phyloP scores from a whole-genome alignment of 108 stramenopile species.

The Pseudonitzschia multiseries region DNA sequence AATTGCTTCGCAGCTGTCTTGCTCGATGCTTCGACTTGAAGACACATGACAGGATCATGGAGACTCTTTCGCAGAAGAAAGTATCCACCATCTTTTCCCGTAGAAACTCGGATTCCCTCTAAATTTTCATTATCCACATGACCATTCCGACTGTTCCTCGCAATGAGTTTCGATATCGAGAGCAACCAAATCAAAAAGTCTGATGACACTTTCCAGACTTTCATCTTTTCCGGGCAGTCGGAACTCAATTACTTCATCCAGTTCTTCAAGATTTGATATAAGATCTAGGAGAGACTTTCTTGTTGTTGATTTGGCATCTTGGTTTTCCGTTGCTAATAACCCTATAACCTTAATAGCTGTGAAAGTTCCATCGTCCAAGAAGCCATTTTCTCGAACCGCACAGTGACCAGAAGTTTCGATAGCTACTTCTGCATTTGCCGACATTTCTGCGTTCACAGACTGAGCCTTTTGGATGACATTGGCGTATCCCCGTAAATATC shows the following conservation, averaged over 20 bases:
- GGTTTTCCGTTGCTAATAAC: constrained; percentile 28
- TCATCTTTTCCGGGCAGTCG: constrained; percentile 61
- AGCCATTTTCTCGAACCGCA: constrained; percentile 77
- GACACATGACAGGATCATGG: constrained; percentile 79
- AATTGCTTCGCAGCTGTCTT: constrained; percentile 36
- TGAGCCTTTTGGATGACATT: constrained; percentile 84
- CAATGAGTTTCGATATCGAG: constrained; percentile 38
- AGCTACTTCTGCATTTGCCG: constrained; percentile 66
- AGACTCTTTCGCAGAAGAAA: constrained; percentile 85
- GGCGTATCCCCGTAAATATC: constrained; percentile 81
- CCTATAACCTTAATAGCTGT: constrained; percentile 78
- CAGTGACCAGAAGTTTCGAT: constrained; percentile 89
- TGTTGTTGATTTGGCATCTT: background rate
- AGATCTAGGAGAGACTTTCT: constrained; percentile 51
- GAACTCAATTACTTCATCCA: constrained; percentile 63
- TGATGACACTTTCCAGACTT: constrained; percentile 51
- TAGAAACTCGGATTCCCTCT: constrained; percentile 74
- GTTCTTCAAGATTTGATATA: constrained; percentile 62
- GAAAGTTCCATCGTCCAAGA: constrained; percentile 87
- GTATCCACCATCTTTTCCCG: constrained; percentile 59
- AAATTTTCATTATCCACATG: constrained; percentile 70
- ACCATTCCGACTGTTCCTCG: constrained; percentile 47
- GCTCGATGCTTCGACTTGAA: constrained; percentile 74
- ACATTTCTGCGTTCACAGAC: constrained; percentile 61
- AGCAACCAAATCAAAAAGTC: constrained; percentile 49